Evolutionary conservation across 108 stramenopile genomes (phyloP).

Genomic region (Nitzschia sp.): DNA sequence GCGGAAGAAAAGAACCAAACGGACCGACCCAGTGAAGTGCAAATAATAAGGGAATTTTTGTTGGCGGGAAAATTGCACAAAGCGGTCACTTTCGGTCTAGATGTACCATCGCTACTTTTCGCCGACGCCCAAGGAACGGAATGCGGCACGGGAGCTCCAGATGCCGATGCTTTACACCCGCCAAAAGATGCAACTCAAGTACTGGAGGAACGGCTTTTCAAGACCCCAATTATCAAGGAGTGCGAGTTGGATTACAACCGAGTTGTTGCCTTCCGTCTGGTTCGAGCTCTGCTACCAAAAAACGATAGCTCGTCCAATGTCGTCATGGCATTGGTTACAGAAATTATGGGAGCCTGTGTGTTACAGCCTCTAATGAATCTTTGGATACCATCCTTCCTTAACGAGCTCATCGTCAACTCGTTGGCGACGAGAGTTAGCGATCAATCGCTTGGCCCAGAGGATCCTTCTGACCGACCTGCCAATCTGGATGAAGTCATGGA

Average conservation of each 20-base stretch:
- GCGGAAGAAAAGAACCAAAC: slow-evolving; percentile 41
- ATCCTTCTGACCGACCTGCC: neutral
- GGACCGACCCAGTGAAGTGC: slow-evolving; percentile 56
- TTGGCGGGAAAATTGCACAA: slow-evolving; percentile 75
- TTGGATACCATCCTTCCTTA: slow-evolving; percentile 72
- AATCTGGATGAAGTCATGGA: neutral
- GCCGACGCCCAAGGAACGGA: slow-evolving; percentile 75
- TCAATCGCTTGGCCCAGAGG: neutral
- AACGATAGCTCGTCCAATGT: slow-evolving; percentile 67
- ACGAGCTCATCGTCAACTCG: slow-evolving; percentile 55
- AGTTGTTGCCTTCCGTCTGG: slow-evolving; percentile 67
- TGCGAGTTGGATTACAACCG: slow-evolving; percentile 89
- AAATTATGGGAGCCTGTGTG: slow-evolving; percentile 67
- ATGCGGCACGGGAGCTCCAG: slow-evolving; percentile 40
- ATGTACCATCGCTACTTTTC: slow-evolving; percentile 83
- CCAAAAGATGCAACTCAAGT: slow-evolving; percentile 53
- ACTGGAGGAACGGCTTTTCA: slow-evolving; percentile 71
- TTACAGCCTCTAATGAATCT: slow-evolving; percentile 72
- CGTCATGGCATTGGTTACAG: slow-evolving; percentile 60
- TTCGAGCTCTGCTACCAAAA: slow-evolving; percentile 58
- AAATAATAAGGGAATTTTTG: slow-evolving; percentile 73
- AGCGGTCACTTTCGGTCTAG: slow-evolving; percentile 85
- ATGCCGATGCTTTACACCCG: neutral
- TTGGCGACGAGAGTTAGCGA: slow-evolving; percentile 14
- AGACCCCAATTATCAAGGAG: slow-evolving; percentile 53